These are phyloP conservation scores for Exophiala xenobiotica DNA, from an alignment of 2,329 filamentous ascomycete species.

Conservation along the genomic window DNA sequence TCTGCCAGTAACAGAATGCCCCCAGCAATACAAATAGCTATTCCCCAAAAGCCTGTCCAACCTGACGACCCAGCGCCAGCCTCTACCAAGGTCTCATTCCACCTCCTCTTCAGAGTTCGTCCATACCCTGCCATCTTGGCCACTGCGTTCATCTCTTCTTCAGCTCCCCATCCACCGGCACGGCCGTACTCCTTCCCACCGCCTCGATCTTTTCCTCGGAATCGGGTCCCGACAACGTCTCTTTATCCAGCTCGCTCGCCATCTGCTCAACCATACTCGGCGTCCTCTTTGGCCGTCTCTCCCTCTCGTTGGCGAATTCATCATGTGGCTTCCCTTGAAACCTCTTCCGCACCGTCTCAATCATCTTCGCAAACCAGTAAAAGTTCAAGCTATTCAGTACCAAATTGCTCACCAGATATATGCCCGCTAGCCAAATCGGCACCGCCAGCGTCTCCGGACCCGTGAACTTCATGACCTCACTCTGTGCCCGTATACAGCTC, in stretches of 20 bases:
- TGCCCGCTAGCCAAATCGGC: slow-evolving; percentile 59
- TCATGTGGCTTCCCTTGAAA: slow-evolving; percentile 51
- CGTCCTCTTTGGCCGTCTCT: slow-evolving; percentile 30
- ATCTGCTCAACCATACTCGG: slow-evolving; percentile 30
- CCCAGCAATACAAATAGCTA: neutral
- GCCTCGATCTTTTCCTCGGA: slow-evolving; percentile 13
- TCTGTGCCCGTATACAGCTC: slow-evolving; percentile 41
- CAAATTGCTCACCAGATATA: slow-evolving; percentile 59
- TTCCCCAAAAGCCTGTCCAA: too few species aligned
- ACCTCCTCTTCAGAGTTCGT: neutral
- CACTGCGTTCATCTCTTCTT: slow-evolving; percentile 6
- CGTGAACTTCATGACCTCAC: slow-evolving; percentile 52
- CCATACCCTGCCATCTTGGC: neutral
- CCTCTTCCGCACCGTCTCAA: slow-evolving; percentile 62
- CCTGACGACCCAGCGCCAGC: too few species aligned
- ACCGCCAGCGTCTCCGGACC: slow-evolving; percentile 40
- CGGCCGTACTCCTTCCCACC: slow-evolving; percentile 14
- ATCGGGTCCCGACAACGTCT: slow-evolving; percentile 27
- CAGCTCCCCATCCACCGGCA: slow-evolving; percentile 9
- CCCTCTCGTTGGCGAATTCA: slow-evolving; percentile 30
- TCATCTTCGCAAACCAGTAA: slow-evolving; percentile 69
- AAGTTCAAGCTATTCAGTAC: slow-evolving; percentile 63
- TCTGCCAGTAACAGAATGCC: too few species aligned
- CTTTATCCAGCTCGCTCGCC: slow-evolving; percentile 32
- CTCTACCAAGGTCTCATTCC: too few species aligned